These are phyloP conservation scores for Smittium mucronatum DNA, from an alignment of 371 early-diverging fungal genomes.

Conservation along the genomic window DNA sequence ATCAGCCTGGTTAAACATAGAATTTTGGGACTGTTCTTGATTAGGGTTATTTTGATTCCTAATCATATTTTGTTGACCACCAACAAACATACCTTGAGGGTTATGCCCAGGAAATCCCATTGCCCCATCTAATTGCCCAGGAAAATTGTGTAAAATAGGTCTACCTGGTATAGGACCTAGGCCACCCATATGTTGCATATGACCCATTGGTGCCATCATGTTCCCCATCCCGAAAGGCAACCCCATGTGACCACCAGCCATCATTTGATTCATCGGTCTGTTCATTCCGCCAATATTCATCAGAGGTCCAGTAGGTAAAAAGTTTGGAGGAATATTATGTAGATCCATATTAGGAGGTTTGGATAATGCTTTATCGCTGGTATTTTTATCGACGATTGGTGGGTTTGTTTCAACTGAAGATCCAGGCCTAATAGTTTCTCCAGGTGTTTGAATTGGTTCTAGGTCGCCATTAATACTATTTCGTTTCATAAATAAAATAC, in stretches of 20 bases:
- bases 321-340: neutral
- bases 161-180: slow-evolving; percentile 1
- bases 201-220: slow-evolving; percentile 3
- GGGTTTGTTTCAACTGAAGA: too few relatives aligned
- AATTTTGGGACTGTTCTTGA: neutral
- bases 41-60: neutral
- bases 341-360: too few relatives aligned
- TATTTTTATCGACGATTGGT: too few relatives aligned
- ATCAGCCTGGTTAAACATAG: neutral
- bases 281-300: slow-evolving; percentile 7
- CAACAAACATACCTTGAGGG: neutral
- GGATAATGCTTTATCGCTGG: too few relatives aligned
- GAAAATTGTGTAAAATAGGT: neutral
- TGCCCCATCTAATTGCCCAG: neutral
- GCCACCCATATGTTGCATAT: slow-evolving; percentile 2
- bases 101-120: slow-evolving; percentile 6
- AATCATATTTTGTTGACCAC: neutral
- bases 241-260: neutral
- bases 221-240: neutral
- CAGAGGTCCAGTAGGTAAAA: neutral
- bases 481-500: too few relatives aligned
- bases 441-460: too few relatives aligned
- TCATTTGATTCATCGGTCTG: slow-evolving; percentile 6
- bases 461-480: too few relatives aligned
- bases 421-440: too few relatives aligned